phyloP scores from a whole-genome alignment of 441 rosid species.

The Daphne laureola region DNA sequence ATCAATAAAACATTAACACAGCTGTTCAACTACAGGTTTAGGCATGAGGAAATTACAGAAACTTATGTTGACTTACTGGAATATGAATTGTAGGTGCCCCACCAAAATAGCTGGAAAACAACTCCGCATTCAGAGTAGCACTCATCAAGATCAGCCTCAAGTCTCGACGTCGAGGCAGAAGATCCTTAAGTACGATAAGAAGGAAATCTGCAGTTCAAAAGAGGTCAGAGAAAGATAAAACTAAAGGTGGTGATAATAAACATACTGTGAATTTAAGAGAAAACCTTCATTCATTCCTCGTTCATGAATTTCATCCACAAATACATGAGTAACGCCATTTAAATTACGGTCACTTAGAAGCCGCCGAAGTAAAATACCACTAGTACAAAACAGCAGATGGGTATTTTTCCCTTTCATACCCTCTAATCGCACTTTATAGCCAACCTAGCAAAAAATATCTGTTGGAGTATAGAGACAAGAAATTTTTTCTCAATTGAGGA shows the following conservation, averaged over 20 bases:
- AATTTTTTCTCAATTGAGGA: conserved; percentile 23
- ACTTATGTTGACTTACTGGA: conserved; percentile 49
- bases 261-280: not conserved
- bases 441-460: conserved; percentile 78
- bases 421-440: conserved; percentile 97
- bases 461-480: conserved; percentile 45
- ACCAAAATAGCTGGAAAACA: conserved; percentile 80
- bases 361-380: conserved; percentile 92
- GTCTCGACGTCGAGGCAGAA: conserved; percentile 92
- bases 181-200: conserved; percentile 89
- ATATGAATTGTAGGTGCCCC: conserved; percentile 90
- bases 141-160: conserved; percentile 95
- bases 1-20: not conserved
- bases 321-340: conserved; percentile 90
- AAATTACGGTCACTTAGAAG: conserved; percentile 83
- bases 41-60: conserved; percentile 4
- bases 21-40: conserved; percentile 6
- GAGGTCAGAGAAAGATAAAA: conserved; percentile 14
- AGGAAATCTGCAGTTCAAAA: conserved; percentile 60
- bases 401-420: conserved; percentile 96
- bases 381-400: conserved; percentile 94
- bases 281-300: conserved; percentile 99
- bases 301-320: conserved; percentile 98
- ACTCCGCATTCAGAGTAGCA: conserved; percentile 96
- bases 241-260: conserved; percentile 7